Conservation (phyloP, 495 filamentous ascomycete species). For the Penicillium bialowiezense region DNA sequence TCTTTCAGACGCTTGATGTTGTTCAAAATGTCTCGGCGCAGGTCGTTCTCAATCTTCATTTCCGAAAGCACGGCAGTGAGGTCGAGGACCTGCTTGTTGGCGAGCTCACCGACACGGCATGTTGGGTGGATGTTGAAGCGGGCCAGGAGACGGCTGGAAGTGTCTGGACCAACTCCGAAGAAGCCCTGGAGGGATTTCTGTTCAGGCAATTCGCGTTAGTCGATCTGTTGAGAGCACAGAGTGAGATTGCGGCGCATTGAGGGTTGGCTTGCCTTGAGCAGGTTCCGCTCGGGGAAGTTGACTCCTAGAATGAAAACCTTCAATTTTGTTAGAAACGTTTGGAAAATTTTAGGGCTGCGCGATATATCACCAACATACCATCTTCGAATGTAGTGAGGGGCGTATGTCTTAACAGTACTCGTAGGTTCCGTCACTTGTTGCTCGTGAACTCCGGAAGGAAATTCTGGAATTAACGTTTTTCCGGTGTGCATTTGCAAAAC, state of each 20-base stretch:
- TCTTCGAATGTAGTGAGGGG: constrained; percentile 21
- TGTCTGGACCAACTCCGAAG: constrained; percentile 83
- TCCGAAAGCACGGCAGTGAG: constrained; percentile 80
- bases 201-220: constrained; percentile 13
- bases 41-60: constrained; percentile 93
- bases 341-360: no score
- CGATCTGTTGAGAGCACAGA: constrained; percentile 7
- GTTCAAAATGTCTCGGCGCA: constrained; percentile 69
- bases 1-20: constrained; percentile 86
- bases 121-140: constrained; percentile 81
- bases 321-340: neutral
- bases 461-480: constrained; percentile 37
- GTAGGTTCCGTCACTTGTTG: constrained; percentile 6
- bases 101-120: constrained; percentile 69
- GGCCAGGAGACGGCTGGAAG: constrained; percentile 72
- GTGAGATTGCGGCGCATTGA: constrained; percentile 7
- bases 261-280: constrained; percentile 66
- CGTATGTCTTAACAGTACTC: constrained; percentile 7
- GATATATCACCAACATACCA: constrained; percentile 22
- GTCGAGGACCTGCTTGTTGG: constrained; percentile 68
- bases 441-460: constrained; percentile 29
- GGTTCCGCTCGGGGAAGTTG: constrained; percentile 77
- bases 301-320: constrained; percentile 81
- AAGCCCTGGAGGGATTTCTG: constrained; percentile 84
- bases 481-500: constrained; percentile 17